Evolutionary conservation across 169 alveolate species (phyloP).

Genomic region (Plasmodium cynomolgi): DNA sequence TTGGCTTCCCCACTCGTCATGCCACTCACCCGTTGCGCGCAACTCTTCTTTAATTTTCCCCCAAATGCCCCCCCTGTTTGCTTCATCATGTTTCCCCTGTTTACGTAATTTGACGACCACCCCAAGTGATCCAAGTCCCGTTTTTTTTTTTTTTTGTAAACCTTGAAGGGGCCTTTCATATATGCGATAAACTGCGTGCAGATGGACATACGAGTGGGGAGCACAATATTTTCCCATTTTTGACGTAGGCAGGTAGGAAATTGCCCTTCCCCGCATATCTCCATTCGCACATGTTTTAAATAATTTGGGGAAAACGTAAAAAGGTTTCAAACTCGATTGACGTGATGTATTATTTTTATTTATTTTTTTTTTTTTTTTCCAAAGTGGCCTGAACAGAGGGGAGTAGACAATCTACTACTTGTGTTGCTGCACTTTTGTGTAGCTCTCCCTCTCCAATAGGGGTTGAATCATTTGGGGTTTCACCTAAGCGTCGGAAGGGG

Average conservation of each 20-base stretch:
- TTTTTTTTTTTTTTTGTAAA: neutral
- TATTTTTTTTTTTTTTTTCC: neutral
- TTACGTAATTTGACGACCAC: neutral
- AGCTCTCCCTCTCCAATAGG: neutral
- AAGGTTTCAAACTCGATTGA: neutral
- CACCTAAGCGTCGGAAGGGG: neutral
- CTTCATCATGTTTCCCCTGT: neutral
- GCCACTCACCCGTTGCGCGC: neutral
- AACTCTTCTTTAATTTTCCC: neutral
- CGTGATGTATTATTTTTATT: neutral
- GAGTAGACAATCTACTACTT: neutral
- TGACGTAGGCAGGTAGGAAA: neutral
- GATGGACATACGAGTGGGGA: neutral
- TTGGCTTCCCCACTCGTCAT: neutral
- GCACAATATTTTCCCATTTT: neutral
- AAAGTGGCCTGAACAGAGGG: neutral
- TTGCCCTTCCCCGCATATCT: neutral
- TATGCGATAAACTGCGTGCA: neutral
- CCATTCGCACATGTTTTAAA: neutral
- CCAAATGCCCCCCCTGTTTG: neutral
- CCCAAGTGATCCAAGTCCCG: neutral
- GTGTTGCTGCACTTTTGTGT: neutral
- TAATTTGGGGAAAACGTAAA: neutral
- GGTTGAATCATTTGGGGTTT: neutral
- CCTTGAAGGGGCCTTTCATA: neutral